These are phyloP conservation scores for Tephrocybe sp. DNA, from an alignment of 768 basidiomycete species.

Conservation along the genomic window DNA sequence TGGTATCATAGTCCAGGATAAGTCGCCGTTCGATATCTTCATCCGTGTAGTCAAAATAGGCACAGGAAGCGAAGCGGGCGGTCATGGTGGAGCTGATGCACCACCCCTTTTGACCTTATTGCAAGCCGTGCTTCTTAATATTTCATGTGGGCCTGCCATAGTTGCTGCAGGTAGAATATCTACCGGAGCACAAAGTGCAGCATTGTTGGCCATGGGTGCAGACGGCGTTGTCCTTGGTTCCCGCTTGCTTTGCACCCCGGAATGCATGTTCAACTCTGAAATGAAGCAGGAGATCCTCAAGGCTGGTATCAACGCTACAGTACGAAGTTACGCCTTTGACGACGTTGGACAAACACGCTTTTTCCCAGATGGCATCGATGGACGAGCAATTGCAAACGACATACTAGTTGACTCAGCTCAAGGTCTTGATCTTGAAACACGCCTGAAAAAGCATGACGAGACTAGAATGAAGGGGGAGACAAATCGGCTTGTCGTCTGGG, in stretches of 20 bases:
- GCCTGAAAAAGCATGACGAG: conserved; percentile 25
- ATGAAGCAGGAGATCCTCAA: conserved; percentile 23
- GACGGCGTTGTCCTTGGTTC: conserved; percentile 57
- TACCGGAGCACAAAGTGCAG: conserved; percentile 48
- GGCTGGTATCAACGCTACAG: conserved; percentile 29
- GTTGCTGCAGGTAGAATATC: conserved; percentile 64
- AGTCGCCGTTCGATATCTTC: background rate
- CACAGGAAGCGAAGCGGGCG: conserved; percentile 27
- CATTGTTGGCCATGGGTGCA: conserved; percentile 50
- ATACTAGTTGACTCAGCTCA: conserved; percentile 27
- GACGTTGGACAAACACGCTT: conserved; percentile 32
- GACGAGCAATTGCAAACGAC: conserved; percentile 40
- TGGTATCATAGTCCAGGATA: conserved; percentile 65
- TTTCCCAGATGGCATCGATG: conserved; percentile 43
- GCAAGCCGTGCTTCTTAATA: conserved; percentile 36
- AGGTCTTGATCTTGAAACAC: conserved; percentile 30
- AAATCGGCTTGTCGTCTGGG: conserved; percentile 36
- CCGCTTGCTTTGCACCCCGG: conserved; percentile 52
- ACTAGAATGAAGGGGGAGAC: conserved; percentile 27
- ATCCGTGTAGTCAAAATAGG: background rate
- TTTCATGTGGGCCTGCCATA: conserved; percentile 38
- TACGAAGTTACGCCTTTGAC: conserved; percentile 42
- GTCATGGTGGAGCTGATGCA: conserved; percentile 33
- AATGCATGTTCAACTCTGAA: conserved; percentile 27
- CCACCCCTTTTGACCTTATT: conserved; percentile 50